Evolutionary conservation across 139 green algal genomes (phyloP).

Genomic region (Chlamydomonas eustigma): DNA sequence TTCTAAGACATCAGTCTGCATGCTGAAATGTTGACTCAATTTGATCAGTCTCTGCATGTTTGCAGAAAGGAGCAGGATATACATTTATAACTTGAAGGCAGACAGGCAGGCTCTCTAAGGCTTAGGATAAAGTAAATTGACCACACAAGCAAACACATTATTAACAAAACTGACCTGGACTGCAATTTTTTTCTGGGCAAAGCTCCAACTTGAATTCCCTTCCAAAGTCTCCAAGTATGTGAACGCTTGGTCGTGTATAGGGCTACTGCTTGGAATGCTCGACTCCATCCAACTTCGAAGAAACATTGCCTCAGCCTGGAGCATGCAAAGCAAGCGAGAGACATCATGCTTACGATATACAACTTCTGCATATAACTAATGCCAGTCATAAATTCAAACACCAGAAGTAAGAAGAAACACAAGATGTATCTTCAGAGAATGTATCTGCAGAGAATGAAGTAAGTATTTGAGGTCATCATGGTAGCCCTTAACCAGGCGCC

Average conservation of each 20-base stretch:
- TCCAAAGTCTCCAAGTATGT: slow-evolving; percentile 6
- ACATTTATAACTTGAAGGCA: background rate
- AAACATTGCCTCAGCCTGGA: slow-evolving; percentile 6
- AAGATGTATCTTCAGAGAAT: too few species aligned
- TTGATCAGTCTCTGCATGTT: slow-evolving; percentile 14
- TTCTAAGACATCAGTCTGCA: background rate
- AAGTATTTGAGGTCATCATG: too few species aligned
- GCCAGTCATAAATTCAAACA: too few species aligned
- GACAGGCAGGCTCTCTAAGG: background rate
- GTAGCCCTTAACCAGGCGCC: too few species aligned
- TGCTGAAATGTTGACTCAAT: slow-evolving; percentile 10
- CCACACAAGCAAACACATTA: background rate
- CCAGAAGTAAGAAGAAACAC: too few species aligned
- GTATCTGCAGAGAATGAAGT: too few species aligned
- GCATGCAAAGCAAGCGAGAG: too few species aligned
- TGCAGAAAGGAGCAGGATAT: background rate
- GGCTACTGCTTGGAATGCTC: background rate
- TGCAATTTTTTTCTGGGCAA: slow-evolving; percentile 12
- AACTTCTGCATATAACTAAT: too few species aligned
- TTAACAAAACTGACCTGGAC: slow-evolving; percentile 10
- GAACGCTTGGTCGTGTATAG: background rate
- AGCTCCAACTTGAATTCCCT: slow-evolving; percentile 18
- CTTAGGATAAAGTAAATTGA: background rate
- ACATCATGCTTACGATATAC: too few species aligned
- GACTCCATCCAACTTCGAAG: background rate